These are phyloP conservation scores for Rubus parviflorus DNA, from an alignment of 306 rosid genomes.

Conservation along the genomic window DNA sequence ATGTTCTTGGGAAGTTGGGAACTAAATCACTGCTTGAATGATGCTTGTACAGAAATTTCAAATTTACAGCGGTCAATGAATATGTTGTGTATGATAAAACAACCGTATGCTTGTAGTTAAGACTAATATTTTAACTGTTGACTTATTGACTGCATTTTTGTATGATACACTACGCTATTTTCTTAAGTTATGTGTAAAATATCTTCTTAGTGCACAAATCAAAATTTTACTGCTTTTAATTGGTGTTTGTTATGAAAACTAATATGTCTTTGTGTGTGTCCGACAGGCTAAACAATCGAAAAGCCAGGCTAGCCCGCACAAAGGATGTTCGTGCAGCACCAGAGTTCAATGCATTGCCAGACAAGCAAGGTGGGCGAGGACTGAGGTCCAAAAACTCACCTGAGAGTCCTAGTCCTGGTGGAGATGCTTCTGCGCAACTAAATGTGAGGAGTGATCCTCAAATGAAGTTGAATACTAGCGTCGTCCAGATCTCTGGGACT, in stretches of 20 bases:
- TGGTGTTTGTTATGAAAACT: background rate
- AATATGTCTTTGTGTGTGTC: background rate
- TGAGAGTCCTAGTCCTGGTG: conserved; percentile 54
- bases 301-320: conserved; percentile 87
- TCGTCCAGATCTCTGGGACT: conserved; percentile 32
- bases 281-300: conserved; percentile 89
- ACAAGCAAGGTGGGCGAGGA: conserved; percentile 49
- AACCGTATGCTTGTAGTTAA: background rate
- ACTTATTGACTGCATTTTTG: background rate
- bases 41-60: background rate
- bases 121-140: background rate
- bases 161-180: background rate
- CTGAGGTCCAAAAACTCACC: conserved; percentile 46
- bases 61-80: background rate
- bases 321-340: conserved; percentile 55
- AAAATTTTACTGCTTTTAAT: background rate
- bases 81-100: background rate
- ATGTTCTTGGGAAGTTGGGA: background rate
- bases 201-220: background rate
- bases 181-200: background rate
- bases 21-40: background rate
- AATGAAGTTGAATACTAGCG: conserved; percentile 29
- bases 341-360: conserved; percentile 43
- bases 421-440: conserved; percentile 31
- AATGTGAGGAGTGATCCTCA: conserved; percentile 50